Evolutionary conservation across 768 basidiomycete genomes (phyloP), one percentile per base, ranked within the genome.

Genomic region (Amanita pallidorosea): DNA sequence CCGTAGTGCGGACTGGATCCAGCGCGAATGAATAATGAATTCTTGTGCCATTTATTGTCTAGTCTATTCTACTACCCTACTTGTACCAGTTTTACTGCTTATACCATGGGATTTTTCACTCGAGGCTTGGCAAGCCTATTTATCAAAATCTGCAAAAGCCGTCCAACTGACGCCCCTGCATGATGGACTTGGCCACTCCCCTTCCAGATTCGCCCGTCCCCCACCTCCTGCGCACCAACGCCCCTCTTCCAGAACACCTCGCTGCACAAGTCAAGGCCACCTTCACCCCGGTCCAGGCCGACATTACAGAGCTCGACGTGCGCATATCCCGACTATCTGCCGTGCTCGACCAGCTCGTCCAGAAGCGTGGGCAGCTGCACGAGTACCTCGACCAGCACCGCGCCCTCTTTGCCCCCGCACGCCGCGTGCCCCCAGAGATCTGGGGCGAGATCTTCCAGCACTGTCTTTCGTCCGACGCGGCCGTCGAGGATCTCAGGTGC

Each of bases 1-100:
- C 49, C 77, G 89, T 54, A 88, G 87, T 66, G 81, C 82, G 49
- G 90, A 91, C 64, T 92, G 90, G 89, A 78, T 92, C 33, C 75
- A 82, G 27, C 76, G 85, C 56, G 85, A 27, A 27, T 27, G 27
- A 27, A 7, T 27, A 88, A 58, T 33, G 17, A n/a, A 25, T 23
- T 9, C 43, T 23, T 31, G n/a, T n/a, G 12, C 27, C 33, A 33
- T 35, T 23, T 46, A 36, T 45, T 45, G 12, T 36, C 25, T 23
- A 23, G 12, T 36, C 25, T 23, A 23, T 25, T 52, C 35, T 25
- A 45, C 40, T 50, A 50, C 22, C 49, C 22, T 50, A 50, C 49
- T 18, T 50, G 38, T 43, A 50, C 40, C 40, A 50, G 38, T 43
- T 31, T 29, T 31, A 31, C 31, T 31, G 31, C 31, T 31, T 31